Percentiles rank a stretch among this genome's conserved stretches.
phyloP scores from a whole-genome alignment of 768 basidiomycete species.

The Xerocomellus chrysenteron region DNA sequence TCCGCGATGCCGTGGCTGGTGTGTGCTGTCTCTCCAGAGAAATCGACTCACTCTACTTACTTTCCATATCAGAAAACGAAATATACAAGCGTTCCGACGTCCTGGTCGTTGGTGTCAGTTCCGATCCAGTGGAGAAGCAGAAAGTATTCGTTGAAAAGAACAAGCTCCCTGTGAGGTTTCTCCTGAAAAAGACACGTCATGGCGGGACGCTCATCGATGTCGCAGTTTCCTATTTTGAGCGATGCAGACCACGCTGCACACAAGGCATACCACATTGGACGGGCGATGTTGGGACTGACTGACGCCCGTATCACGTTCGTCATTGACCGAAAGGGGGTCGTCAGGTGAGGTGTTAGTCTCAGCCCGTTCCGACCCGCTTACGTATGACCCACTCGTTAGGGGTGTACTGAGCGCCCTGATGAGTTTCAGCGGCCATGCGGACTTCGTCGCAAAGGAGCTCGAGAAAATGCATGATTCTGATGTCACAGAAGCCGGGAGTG shows the following conservation, averaged over 20 bases:
- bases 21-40: constrained; percentile 18
- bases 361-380: constrained; percentile 2
- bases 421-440: constrained; percentile 63
- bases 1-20: constrained; percentile 77
- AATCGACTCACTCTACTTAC: neutral
- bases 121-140: constrained; percentile 71
- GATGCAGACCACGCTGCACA: constrained; percentile 62
- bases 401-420: constrained; percentile 59
- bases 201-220: neutral
- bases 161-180: constrained; percentile 55
- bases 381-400: constrained; percentile 31
- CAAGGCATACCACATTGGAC: constrained; percentile 65
- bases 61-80: constrained; percentile 48
- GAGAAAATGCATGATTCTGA: constrained; percentile 39
- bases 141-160: constrained; percentile 72
- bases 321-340: constrained; percentile 67
- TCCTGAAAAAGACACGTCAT: neutral
- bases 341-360: constrained; percentile 45
- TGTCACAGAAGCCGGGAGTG: neutral
- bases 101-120: constrained; percentile 70
- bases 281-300: constrained; percentile 62
- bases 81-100: constrained; percentile 64
- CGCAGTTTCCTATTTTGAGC: constrained; percentile 76
- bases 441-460: constrained; percentile 71
- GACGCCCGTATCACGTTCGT: constrained; percentile 73